Evolutionary conservation across 208 protist genomes (phyloP), one percentile per base, ranked within the genome.

Genomic region (Leishmania lainsoni): DNA sequence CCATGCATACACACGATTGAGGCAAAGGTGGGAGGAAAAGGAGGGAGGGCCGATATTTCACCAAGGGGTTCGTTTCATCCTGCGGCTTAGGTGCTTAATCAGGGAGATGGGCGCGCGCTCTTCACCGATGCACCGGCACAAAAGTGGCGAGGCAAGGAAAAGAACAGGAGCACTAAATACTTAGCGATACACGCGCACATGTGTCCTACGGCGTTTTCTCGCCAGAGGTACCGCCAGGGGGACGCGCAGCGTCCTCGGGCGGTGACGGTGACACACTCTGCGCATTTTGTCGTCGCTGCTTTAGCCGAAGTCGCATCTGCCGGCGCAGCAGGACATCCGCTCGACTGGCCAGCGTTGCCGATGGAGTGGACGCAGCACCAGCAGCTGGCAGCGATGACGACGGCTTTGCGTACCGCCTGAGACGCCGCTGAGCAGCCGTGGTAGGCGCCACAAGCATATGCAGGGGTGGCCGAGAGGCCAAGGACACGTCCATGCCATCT

Each of bases 321-420:
- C 83, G 83, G 69, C 61, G 83, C n/a, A 79, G 69, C 69, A 80
- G 61, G 39, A 70, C 76, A 51, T 61, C 69, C 6, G 66, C 77
- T 29, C 72, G 72, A 0, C 59, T 76, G n/a, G 69, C 66, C 63
- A 78, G 54, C 49, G 68, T 26, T 72, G 35, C 72, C 0, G 45
- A 10, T 73, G n/a, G 1, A 6, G n/a, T 68, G n/a, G 17, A 9
- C 22, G 39, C 80, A 16, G 32, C 48, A 22, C 49, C 68, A 26
- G 54, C 4, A 5, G 17, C 26, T 12, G 14, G 16, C 66, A 20
- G 39, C 14, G 29, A 32, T n/a, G 72, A 26, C 72, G 72, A 76
- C 72, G 48, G 45, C n/a, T 29, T 74, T 45, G 81, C 81, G 39
- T 84, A 84, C 12, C 81, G 75, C 76, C 68, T 75, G 22, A 84